Base-by-base conservation (phyloP, 2,329 filamentous ascomycete genomes). In the Phialophora verrucosa region DNA sequence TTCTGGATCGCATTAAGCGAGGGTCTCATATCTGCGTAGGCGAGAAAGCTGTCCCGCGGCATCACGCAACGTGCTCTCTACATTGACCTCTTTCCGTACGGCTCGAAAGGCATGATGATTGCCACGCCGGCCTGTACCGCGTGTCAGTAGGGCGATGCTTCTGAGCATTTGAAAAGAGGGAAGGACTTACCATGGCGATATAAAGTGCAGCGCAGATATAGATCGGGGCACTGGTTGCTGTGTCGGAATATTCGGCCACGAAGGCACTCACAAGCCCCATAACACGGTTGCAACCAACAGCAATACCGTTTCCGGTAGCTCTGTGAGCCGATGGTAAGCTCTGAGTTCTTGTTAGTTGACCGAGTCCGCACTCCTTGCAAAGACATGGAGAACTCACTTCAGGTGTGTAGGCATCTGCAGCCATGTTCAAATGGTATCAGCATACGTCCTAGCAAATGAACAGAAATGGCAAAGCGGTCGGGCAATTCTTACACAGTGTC, bases 371-470 rank as follows among this genome's bases (percentile, higher is more conserved):
- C 11, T 53, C 25, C 14, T 10, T 8, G 20, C 20, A 29, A 20
- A 29, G 14, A 23, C 11, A 14, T 53, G 20, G 4, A 35, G 17
- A 93, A 93, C 63, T 60, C 49, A 93, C 83, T 74, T 93, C 91
- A 0, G 91, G 91, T 0, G 91, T 93, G 72, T 91, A 93, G 0
- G 87, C 85, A 74, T 93, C 93, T 0, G 93, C 78, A 0, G 93
- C 90, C 17, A n/a, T 20, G 17, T 29, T 27, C 8, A 23, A 12
- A 20, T 7, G 12, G 12, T 25, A 27, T 51, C 49, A 51, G 49
- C 38, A 44, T 44, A n/a, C 1, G 6, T 44, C 38, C 38, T n/a
- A 2, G 38, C 17, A 20, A 44, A 44, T n/a, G 38, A n/a, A 8
- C 38, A n/a, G 17, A 44, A 5, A 44, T n/a, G 38, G 38, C 17